phyloP scores from a whole-genome alignment of 805 yeast species.

The Tetrapisispora fleetii region DNA sequence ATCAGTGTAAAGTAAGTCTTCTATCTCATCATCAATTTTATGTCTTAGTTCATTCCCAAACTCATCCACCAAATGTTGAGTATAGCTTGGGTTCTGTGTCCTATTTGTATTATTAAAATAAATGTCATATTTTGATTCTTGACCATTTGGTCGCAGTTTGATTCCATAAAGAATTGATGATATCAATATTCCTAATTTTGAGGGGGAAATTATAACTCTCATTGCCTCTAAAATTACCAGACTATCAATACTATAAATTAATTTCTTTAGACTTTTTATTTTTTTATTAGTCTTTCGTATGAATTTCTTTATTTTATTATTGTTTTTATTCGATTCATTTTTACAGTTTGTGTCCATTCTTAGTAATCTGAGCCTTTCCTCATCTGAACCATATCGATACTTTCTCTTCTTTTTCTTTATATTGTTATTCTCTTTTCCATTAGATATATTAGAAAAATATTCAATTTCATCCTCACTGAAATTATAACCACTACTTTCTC shows the following conservation, averaged over 20 bases:
- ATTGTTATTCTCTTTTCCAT: neutral
- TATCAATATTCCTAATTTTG: conserved; percentile 20
- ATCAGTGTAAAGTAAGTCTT: conserved; percentile 1
- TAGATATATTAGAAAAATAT: neutral
- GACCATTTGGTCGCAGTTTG: conserved; percentile 4
- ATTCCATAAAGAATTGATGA: conserved; percentile 18
- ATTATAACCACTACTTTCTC: neutral
- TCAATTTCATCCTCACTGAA: neutral
- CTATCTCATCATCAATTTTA: neutral
- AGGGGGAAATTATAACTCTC: conserved; percentile 14
- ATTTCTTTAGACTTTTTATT: neutral
- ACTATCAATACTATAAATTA: neutral
- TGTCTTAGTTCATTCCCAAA: neutral
- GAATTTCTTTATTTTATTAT: neutral
- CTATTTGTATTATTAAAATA: neutral
- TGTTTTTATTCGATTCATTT: neutral
- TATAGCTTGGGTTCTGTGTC: too few relatives aligned
- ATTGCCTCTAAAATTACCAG: neutral
- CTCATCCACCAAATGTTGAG: neutral
- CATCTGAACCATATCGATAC: neutral
- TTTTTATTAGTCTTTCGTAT: neutral
- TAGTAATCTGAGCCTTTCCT: neutral
- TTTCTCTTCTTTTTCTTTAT: neutral
- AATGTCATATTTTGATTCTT: neutral
- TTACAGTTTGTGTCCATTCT: neutral